Conservation (phyloP, 2,329 filamentous ascomycete species). For the Hypoxylon sp. region DNA sequence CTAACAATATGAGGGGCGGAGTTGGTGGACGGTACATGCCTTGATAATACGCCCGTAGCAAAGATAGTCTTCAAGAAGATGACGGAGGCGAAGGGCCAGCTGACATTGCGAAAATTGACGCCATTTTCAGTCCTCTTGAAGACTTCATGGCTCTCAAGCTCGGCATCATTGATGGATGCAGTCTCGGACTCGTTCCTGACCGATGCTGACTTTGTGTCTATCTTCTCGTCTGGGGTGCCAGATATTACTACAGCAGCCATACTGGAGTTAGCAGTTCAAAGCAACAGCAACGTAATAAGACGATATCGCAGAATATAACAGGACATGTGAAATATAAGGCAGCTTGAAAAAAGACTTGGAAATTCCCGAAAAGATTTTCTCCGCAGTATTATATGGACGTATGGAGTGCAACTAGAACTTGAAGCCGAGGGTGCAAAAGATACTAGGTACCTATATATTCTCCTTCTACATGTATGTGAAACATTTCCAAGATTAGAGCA, state of each 20-base stretch:
- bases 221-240: constrained; percentile 21
- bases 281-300: not conserved
- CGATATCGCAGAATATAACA: not conserved
- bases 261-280: not conserved
- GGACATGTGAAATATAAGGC: not conserved
- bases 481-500: not conserved
- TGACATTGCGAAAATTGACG: constrained; percentile 66
- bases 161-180: constrained; percentile 29
- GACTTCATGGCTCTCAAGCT: constrained; percentile 56
- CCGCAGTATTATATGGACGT: not conserved
- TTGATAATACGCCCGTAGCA: constrained; percentile 44
- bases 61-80: constrained; percentile 64
- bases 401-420: not conserved
- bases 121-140: constrained; percentile 62
- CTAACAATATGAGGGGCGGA: not conserved
- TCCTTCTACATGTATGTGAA: not conserved
- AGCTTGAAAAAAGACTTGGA: not conserved
- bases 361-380: not conserved
- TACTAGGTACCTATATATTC: not conserved
- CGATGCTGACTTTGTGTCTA: constrained; percentile 11
- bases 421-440: not conserved
- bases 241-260: constrained; percentile 24
- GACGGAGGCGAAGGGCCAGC: constrained; percentile 63
- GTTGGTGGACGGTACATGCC: not conserved
- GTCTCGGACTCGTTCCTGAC: not conserved